Evolutionary conservation across 345 rosid species (phyloP), one percentile per base, ranked within the genome.

Genomic region (Luvunga scandens): DNA sequence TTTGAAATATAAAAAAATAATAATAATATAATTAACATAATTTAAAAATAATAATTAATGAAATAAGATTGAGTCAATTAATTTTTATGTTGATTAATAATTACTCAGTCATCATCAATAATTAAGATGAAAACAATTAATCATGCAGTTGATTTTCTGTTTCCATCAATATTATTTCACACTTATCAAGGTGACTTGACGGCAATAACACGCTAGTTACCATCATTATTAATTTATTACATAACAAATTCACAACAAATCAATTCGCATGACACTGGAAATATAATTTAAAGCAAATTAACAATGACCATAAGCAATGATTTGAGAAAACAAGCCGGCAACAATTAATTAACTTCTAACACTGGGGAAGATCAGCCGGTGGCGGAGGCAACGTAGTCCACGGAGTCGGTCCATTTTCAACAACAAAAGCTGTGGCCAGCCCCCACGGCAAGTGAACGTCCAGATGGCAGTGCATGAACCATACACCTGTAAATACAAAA

Each of bases 401-500:
- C 68, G 89, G 88, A 14, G 94, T 88, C 10, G 85, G 89, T 33
- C 94, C 94, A 57, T 92, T 87, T 79, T 92, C 81, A 21, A 92
- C 91, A 65, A 83, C 86, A 66, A 89, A 89, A 21, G 88, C 72
- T 27, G 84, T 89, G 71, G 91, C 91, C 63, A 90, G 61, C 7
- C 97, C 97, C 76, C 84, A 85, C 7, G 90, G 86, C 77, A 89
- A 59, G 82, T 90, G 97, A 31, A 77, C 88, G 64, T 92, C 97
- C 36, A 90, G 81, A 76, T 90, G 97, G 79, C 97, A 89, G 77
- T 89, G 97, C 86, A 89, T 71, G 39, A 90, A 21, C 97, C 97
- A 92, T 19, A 87, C 90, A 68, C 97, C 97, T 92, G 77, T 38
- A 69, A 27, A 30, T 68, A 64, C 42, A 75, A 7, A 22, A 19